These are phyloP conservation scores for Pochonia chlamydosporia DNA, from an alignment of 2,329 filamentous ascomycete species.

Conservation along the genomic window DNA sequence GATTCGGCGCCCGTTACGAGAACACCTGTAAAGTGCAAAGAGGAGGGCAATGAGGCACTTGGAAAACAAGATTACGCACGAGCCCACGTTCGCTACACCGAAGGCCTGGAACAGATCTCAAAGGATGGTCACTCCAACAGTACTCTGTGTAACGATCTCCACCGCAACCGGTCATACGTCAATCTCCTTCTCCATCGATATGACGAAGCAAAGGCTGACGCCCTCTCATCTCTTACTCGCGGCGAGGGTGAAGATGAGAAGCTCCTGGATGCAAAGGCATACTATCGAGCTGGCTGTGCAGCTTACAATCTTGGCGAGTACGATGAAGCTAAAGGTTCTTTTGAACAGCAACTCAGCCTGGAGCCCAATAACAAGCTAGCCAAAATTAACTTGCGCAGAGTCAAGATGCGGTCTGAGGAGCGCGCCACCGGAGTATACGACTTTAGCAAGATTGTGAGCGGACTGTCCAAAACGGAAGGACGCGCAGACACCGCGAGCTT, in stretches of 20 bases:
- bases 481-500: constrained; percentile 24
- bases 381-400: constrained; percentile 13
- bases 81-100: constrained; percentile 20
- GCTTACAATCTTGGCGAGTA: constrained; percentile 23
- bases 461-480: constrained; percentile 20
- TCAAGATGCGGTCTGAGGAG: constrained; percentile 19
- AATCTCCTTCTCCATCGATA: constrained; percentile 24
- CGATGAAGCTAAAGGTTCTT: constrained; percentile 15
- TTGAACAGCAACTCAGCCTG: constrained; percentile 17
- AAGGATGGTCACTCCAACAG: constrained; percentile 2
- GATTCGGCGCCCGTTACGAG: not conserved
- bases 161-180: constrained; percentile 24
- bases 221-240: constrained; percentile 21
- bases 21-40: constrained; percentile 17
- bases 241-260: constrained; percentile 6
- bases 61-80: constrained; percentile 12
- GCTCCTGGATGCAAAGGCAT: constrained; percentile 25
- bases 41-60: constrained; percentile 23
- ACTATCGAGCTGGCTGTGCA: constrained; percentile 23
- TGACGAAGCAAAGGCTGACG: constrained; percentile 25
- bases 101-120: constrained; percentile 14
- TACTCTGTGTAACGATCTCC: constrained; percentile 23
- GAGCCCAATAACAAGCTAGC: constrained; percentile 17
- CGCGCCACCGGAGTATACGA: constrained; percentile 15
- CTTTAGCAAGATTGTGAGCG: constrained; percentile 15